A percentile compares a stretch with the other conserved stretches of the same genome.
These are phyloP conservation scores for Pestalotiopsis sp. DNA, from an alignment of 2,329 filamentous ascomycete species.

Conservation along the genomic window DNA sequence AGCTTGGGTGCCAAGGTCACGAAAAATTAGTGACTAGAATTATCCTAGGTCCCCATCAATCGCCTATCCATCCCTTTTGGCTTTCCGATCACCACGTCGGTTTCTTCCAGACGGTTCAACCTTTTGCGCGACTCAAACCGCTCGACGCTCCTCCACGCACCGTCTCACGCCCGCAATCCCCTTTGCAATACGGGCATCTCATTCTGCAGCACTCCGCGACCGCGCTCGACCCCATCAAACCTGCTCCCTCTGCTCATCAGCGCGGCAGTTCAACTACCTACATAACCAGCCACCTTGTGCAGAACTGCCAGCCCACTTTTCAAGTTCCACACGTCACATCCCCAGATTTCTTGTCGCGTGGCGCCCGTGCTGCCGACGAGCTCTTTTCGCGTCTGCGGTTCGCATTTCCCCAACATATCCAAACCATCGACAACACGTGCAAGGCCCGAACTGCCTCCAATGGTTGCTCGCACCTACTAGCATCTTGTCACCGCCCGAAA, in stretches of 20 bases:
- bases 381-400: constrained; percentile 16
- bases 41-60: constrained; percentile 4
- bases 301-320: constrained; percentile 16
- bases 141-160: constrained; percentile 17
- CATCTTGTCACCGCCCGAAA: constrained; percentile 24
- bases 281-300: constrained; percentile 19
- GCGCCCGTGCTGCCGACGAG: constrained; percentile 29
- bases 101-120: constrained; percentile 6
- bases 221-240: not conserved
- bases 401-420: constrained; percentile 14
- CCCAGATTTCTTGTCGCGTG: constrained; percentile 36
- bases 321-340: constrained; percentile 35
- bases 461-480: constrained; percentile 38
- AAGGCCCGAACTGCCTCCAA: constrained; percentile 23
- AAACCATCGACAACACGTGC: constrained; percentile 9
- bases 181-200: constrained; percentile 1
- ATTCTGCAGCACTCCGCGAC: constrained; percentile 15
- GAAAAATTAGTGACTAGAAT: constrained; percentile 13
- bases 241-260: constrained; percentile 14
- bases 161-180: not conserved
- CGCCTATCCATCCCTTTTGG: constrained; percentile 14
- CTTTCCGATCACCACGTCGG: constrained; percentile 11
- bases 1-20: not conserved
- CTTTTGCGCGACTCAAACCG: constrained; percentile 13
- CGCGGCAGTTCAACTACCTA: not conserved